Base-by-base conservation (phyloP, 2,329 filamentous ascomycete species). In the Ophiosphaerella narmari region DNA sequence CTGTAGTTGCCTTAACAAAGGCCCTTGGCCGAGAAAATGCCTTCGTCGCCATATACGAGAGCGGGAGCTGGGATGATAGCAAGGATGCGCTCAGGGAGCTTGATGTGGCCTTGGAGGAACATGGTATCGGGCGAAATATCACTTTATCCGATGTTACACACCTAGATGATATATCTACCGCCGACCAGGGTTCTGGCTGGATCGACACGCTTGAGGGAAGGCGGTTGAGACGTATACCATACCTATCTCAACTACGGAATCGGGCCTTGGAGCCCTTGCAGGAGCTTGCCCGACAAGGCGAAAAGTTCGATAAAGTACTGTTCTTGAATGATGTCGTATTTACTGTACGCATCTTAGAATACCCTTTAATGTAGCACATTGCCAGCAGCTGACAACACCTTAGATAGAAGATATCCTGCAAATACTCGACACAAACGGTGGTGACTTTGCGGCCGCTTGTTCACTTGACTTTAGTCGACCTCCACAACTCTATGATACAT, bases 151-250 rank as follows among this genome's bases (percentile, higher is more conserved):
- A 81, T 9, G 76, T 77, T 2, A 86, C 83, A 7, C 78, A 32
- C 31, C 12, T 34, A 12, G 39, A 34, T 14, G 39, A 42, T 8
- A 23, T 42, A 8, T 33, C 31, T 9, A 13, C 29, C 13, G 39
- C 18, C 26, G 11, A 29, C 26, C 7, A 29, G 37, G 21, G 12
- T 12, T 4, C n/a, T 26, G 39, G 39, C 4, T 42, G 39, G 39
- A 12, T 42, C 14, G 39, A 33, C 14, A 87, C 84, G 21, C 68
- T 79, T 9, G 62, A 76, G 9, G 47, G 49, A 0, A 75, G 74
- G 55, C 84, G 87, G 63, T 67, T 87, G 50, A 75, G 87, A 39
- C 77, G 87, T 23, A 89, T 90, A 54, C 86, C 86, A 2, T 89
- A 86, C 63, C 74, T 90, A 26, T 80, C 88, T 2, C 77, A 74